phyloP scores from a whole-genome alignment of 2,329 filamentous ascomycete genomes.

The Xylariaceae sp. region DNA sequence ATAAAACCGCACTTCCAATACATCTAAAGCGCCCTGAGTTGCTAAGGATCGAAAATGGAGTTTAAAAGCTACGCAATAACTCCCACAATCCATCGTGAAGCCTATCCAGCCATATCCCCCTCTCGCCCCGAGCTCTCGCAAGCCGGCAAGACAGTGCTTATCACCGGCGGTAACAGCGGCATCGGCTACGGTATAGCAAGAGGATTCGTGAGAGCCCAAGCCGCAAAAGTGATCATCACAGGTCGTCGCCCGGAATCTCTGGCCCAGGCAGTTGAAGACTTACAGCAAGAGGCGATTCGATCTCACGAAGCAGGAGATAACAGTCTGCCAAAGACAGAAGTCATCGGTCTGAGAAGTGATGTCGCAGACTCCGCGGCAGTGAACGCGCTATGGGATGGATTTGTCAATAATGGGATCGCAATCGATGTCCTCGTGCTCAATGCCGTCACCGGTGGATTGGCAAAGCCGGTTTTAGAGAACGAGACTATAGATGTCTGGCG shows the following conservation, averaged over 20 bases:
- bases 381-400: constrained; percentile 29
- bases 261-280: constrained; percentile 24
- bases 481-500: constrained; percentile 24
- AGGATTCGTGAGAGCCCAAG: constrained; percentile 45
- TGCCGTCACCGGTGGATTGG: constrained; percentile 17
- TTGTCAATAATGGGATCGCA: constrained; percentile 18
- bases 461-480: constrained; percentile 22
- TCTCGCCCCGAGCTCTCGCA: constrained; percentile 37
- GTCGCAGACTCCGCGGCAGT: constrained; percentile 23
- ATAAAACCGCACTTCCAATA: too few species aligned
- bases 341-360: constrained; percentile 23
- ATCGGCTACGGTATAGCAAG: constrained; percentile 63
- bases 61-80: constrained; percentile 14
- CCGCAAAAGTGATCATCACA: constrained; percentile 36
- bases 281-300: constrained; percentile 13
- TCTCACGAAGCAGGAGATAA: too few species aligned
- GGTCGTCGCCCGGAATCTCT: constrained; percentile 34
- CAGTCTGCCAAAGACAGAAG: constrained; percentile 13
- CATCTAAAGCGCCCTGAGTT: background rate
- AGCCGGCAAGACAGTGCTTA: constrained; percentile 51
- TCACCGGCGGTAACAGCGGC: constrained; percentile 63
- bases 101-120: constrained; percentile 38
- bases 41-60: background rate
- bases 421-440: constrained; percentile 36
- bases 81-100: constrained; percentile 30